Evolutionary conservation across 345 rosid genomes (phyloP).

Genomic region (Turritis glabra): DNA sequence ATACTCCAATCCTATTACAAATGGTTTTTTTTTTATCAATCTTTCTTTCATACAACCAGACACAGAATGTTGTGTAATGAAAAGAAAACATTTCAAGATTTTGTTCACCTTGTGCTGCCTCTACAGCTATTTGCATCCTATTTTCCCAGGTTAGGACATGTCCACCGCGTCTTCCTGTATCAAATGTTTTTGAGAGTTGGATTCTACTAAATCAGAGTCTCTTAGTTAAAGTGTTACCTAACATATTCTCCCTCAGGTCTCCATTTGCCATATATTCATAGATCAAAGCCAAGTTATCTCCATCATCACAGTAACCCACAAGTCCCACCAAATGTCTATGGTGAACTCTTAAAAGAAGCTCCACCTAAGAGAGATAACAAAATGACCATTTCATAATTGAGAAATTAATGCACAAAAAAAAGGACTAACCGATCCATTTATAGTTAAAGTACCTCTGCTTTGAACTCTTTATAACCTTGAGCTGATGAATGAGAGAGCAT

Average conservation of each 20-base stretch:
- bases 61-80: too few relatives aligned
- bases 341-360: slow-evolving; percentile 49
- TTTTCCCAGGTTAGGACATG: slow-evolving; percentile 45
- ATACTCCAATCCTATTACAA: slow-evolving; percentile 41
- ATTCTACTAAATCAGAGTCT: neutral
- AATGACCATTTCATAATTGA: neutral
- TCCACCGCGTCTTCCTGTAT: slow-evolving; percentile 32
- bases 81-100: neutral
- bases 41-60: too few relatives aligned
- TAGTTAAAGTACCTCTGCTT: slow-evolving; percentile 37
- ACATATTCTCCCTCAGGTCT: slow-evolving; percentile 44
- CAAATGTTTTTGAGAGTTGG: neutral
- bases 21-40: neutral
- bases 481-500: slow-evolving; percentile 41
- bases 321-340: slow-evolving; percentile 52
- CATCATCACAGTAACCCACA: slow-evolving; percentile 55
- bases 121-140: slow-evolving; percentile 51
- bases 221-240: slow-evolving; percentile 23
- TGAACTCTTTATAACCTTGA: slow-evolving; percentile 43
- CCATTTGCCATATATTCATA: slow-evolving; percentile 58
- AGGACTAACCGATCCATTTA: neutral
- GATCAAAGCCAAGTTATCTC: slow-evolving; percentile 42
- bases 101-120: slow-evolving; percentile 54
- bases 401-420: too few relatives aligned
- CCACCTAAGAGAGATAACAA: slow-evolving; percentile 40